Percentiles rank a stretch among this genome's conserved stretches.
phyloP scores from a whole-genome alignment of 2,329 filamentous ascomycete species.

The Botryotinia convoluta region DNA sequence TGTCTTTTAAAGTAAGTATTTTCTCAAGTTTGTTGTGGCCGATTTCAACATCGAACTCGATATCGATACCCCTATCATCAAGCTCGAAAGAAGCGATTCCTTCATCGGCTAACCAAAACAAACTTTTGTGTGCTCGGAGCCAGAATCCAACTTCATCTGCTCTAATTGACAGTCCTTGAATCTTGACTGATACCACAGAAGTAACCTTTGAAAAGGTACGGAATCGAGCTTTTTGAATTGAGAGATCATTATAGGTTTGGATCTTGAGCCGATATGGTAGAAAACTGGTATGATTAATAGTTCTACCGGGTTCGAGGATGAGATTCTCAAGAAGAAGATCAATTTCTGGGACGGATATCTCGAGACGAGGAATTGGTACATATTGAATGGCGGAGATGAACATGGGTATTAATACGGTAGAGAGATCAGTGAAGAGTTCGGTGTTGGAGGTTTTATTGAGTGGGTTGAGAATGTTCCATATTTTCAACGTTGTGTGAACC shows the following conservation, averaged over 20 bases:
- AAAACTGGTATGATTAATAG: constrained; percentile 83
- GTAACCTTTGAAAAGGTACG: constrained; percentile 61
- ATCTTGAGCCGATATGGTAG: constrained; percentile 79
- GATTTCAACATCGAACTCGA: constrained; percentile 81
- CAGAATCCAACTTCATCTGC: constrained; percentile 90
- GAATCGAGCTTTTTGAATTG: constrained; percentile 75
- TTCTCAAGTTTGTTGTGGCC: constrained; percentile 75
- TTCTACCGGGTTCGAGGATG: constrained; percentile 81
- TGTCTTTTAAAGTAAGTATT: constrained; percentile 72
- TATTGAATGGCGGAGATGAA: constrained; percentile 77
- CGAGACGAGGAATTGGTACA: constrained; percentile 85
- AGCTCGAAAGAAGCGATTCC: constrained; percentile 84
- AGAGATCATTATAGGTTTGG: constrained; percentile 81
- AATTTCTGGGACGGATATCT: constrained; percentile 77
- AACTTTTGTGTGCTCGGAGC: constrained; percentile 72
- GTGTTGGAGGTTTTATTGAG: constrained; percentile 61
- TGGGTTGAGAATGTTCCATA: constrained; percentile 69
- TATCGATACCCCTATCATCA: constrained; percentile 82
- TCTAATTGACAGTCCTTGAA: constrained; percentile 79
- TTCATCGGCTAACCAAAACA: constrained; percentile 74
- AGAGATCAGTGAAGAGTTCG: constrained; percentile 70
- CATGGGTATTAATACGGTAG: constrained; percentile 78
- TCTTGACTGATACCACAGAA: constrained; percentile 71
- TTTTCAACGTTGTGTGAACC: constrained; percentile 61
- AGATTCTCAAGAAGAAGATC: constrained; percentile 89